Evolutionary conservation across 495 filamentous ascomycete genomes (phyloP).

Genomic region (Daldinia decipiens): DNA sequence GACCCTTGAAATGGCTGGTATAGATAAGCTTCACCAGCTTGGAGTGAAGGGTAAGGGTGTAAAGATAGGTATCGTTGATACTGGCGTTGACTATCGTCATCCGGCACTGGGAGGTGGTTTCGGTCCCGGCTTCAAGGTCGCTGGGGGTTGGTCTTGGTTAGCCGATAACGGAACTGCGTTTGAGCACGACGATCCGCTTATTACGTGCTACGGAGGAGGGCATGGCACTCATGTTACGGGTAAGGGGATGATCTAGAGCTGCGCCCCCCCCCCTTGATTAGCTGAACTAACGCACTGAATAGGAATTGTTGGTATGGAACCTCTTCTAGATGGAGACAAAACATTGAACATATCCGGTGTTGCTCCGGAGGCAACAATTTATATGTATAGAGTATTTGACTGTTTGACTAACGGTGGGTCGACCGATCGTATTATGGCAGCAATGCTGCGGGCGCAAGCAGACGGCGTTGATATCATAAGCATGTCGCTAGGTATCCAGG

Average conservation of each 20-base stretch:
- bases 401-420: slow-evolving; percentile 40
- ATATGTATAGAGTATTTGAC: slow-evolving; percentile 56
- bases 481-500: slow-evolving; percentile 46
- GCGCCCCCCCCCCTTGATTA: too few relatives aligned
- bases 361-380: slow-evolving; percentile 58
- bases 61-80: slow-evolving; percentile 55
- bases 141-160: slow-evolving; percentile 53
- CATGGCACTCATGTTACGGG: slow-evolving; percentile 58
- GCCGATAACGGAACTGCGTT: slow-evolving; percentile 41
- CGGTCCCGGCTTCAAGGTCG: slow-evolving; percentile 57
- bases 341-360: slow-evolving; percentile 50
- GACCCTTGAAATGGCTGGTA: slow-evolving; percentile 41
- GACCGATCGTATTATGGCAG: slow-evolving; percentile 52
- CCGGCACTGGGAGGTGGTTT: slow-evolving; percentile 60
- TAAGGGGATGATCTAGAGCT: slow-evolving; percentile 5
- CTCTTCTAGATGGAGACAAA: slow-evolving; percentile 34
- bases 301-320: slow-evolving; percentile 52
- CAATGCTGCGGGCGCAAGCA: slow-evolving; percentile 54
- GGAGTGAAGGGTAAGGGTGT: slow-evolving; percentile 50
- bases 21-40: slow-evolving; percentile 47
- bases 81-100: slow-evolving; percentile 61
- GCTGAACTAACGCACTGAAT: background rate
- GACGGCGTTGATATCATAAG: slow-evolving; percentile 59
- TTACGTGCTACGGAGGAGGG: slow-evolving; percentile 49
- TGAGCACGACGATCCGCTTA: slow-evolving; percentile 27